Evolutionary conservation across 805 yeast species (phyloP).

Genomic region (Kuraishia cidri): DNA sequence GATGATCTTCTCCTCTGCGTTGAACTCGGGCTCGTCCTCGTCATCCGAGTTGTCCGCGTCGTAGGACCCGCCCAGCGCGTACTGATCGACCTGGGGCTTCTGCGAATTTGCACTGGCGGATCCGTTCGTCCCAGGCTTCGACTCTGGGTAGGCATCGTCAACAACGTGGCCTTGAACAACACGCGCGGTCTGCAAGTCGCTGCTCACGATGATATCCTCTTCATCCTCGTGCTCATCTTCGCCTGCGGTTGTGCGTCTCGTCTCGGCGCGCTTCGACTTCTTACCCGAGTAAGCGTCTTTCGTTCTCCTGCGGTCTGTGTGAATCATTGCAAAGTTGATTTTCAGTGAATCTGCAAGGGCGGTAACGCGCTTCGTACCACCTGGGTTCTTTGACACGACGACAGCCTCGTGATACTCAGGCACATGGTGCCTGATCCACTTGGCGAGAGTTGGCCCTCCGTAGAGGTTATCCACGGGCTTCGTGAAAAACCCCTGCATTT

Average conservation of each 20-base stretch:
- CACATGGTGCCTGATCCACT: slow-evolving; percentile 90
- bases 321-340: slow-evolving; percentile 97
- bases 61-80: slow-evolving; percentile 73
- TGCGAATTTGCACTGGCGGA: background rate
- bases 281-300: slow-evolving; percentile 44
- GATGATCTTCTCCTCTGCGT: slow-evolving; percentile 73
- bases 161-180: slow-evolving; percentile 96
- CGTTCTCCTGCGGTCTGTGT: slow-evolving; percentile 91
- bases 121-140: background rate
- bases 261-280: slow-evolving; percentile 36
- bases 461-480: slow-evolving; percentile 95
- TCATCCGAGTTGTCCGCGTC: slow-evolving; percentile 85
- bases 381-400: slow-evolving; percentile 98
- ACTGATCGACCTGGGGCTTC: slow-evolving; percentile 16
- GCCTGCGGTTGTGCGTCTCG: slow-evolving; percentile 2
- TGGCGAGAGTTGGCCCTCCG: slow-evolving; percentile 93
- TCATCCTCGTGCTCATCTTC: slow-evolving; percentile 48
- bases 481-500: slow-evolving; percentile 98
- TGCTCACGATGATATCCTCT: slow-evolving; percentile 60
- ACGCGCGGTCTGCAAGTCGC: slow-evolving; percentile 91
- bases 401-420: slow-evolving; percentile 83
- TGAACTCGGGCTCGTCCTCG: slow-evolving; percentile 63
- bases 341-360: slow-evolving; percentile 95
- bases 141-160: slow-evolving; percentile 43
- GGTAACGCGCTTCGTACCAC: slow-evolving; percentile 97